Evolutionary conservation across 352 stramenopile species (phyloP).

Genomic region (Globisporangium canariense): DNA sequence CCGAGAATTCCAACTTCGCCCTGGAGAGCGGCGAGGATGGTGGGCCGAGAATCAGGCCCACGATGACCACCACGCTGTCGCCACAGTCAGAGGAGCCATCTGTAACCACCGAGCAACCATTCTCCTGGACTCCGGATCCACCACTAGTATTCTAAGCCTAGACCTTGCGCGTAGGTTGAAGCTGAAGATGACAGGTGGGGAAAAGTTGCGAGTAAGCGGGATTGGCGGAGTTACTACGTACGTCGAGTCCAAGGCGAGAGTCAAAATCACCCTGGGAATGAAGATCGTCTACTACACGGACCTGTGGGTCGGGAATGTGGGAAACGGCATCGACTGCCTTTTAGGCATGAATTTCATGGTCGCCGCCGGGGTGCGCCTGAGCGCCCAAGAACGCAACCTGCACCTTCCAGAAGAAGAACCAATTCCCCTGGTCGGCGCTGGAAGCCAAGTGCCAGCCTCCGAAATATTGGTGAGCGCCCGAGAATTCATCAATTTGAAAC

Average conservation of each 20-base stretch:
- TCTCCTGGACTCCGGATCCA: constrained; percentile 23
- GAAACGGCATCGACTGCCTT: constrained; percentile 24
- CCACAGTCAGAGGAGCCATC: constrained; percentile 8
- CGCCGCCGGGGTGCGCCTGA: constrained; percentile 15
- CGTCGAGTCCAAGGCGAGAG: constrained; percentile 2
- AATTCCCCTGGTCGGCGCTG: not conserved
- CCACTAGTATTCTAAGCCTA: constrained; percentile 24
- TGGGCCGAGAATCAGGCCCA: not conserved
- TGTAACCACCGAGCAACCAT: constrained; percentile 16
- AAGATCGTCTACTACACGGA: constrained; percentile 18
- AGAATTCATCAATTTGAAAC: not conserved
- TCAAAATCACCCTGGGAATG: constrained; percentile 24
- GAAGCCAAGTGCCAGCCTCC: no score
- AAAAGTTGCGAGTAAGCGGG: constrained; percentile 5
- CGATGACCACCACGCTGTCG: not conserved
- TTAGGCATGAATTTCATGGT: constrained; percentile 33
- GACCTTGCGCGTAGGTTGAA: constrained; percentile 26
- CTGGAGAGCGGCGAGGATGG: not conserved
- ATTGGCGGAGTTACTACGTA: constrained; percentile 19
- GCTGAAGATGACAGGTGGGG: constrained; percentile 8
- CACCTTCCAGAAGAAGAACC: constrained; percentile 1
- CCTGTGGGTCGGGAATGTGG: constrained; percentile 26
- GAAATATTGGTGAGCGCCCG: no score
- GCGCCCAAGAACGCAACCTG: constrained; percentile 4
- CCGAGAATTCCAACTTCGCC: not conserved